Evolutionary conservation across 345 rosid species (phyloP).

Genomic region (Euphorbia pulcherrima): DNA sequence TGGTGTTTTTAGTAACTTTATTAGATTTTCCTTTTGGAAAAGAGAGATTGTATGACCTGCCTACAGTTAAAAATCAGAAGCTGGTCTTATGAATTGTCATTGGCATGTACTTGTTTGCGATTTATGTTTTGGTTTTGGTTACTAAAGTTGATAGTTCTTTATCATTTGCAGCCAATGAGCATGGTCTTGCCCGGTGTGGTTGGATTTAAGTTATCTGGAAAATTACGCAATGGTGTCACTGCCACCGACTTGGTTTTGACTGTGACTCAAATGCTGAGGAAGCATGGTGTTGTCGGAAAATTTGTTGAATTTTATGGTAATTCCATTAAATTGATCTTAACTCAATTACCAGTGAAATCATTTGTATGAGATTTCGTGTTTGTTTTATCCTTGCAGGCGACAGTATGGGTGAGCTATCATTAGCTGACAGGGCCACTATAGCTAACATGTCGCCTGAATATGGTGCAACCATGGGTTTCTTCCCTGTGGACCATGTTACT

Average conservation of each 20-base stretch:
- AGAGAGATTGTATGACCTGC: not conserved
- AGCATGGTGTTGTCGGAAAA: slow-evolving; percentile 99
- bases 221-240: slow-evolving; percentile 76
- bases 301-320: slow-evolving; percentile 98
- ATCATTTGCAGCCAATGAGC: slow-evolving; percentile 82
- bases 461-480: slow-evolving; percentile 99
- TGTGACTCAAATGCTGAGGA: slow-evolving; percentile 95
- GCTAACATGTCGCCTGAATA: slow-evolving; percentile 99
- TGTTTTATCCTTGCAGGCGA: slow-evolving; percentile 48
- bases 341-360: not conserved
- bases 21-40: not conserved
- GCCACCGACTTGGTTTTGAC: slow-evolving; percentile 98
- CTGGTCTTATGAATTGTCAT: not conserved
- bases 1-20: not conserved
- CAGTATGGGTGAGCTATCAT: slow-evolving; percentile 85
- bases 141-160: not conserved
- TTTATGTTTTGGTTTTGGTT: slow-evolving; percentile 4
- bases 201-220: slow-evolving; percentile 92
- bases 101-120: not conserved
- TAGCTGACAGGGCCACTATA: slow-evolving; percentile 98
- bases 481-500: slow-evolving; percentile 98
- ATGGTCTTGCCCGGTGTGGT: slow-evolving; percentile 99
- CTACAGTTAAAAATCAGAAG: not conserved
- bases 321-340: slow-evolving; percentile 20
- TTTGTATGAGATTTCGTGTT: slow-evolving; percentile 8